A percentile compares a stretch with the other conserved stretches of the same genome.
phyloP scores from a whole-genome alignment of 164 flowering plant genomes.

The Chloranthus sessilifolius region DNA sequence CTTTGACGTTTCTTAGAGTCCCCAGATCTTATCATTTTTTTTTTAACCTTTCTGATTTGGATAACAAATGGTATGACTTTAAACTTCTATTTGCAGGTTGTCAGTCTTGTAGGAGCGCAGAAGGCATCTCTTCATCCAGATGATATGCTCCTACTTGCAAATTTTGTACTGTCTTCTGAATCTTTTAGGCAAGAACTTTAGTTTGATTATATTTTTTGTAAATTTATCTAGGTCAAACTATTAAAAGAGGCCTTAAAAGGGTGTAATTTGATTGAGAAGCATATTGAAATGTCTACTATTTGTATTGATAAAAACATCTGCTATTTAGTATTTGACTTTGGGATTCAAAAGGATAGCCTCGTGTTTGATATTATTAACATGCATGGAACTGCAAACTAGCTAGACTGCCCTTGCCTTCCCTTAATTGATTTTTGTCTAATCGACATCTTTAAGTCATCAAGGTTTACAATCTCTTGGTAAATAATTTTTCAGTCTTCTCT shows the following conservation, averaged over 20 bases:
- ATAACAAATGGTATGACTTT: background rate
- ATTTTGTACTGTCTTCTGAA: slow-evolving; percentile 90
- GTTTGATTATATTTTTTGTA: background rate
- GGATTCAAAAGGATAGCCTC: background rate
- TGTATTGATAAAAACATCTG: too few relatives aligned
- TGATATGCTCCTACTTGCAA: slow-evolving; percentile 92
- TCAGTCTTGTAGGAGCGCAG: slow-evolving; percentile 97
- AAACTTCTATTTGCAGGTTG: slow-evolving; percentile 49
- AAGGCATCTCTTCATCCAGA: slow-evolving; percentile 99
- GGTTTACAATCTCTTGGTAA: too few relatives aligned
- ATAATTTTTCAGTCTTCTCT: background rate
- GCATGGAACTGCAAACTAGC: background rate
- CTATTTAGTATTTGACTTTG: too few relatives aligned
- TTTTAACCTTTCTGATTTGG: background rate
- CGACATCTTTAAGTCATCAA: too few relatives aligned
- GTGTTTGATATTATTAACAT: background rate
- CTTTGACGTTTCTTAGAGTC: too few relatives aligned
- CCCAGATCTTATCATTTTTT: too few relatives aligned
- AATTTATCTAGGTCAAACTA: background rate
- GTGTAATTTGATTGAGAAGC: background rate
- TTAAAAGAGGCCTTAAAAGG: background rate
- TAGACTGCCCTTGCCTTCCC: too few relatives aligned
- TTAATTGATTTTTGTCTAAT: too few relatives aligned
- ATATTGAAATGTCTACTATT: too few relatives aligned
- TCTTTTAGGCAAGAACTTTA: slow-evolving; percentile 68